A percentile compares a stretch with the other conserved stretches of the same genome.
These are phyloP conservation scores for Ramalina intermedia DNA, from an alignment of 495 filamentous ascomycete species.

Conservation along the genomic window DNA sequence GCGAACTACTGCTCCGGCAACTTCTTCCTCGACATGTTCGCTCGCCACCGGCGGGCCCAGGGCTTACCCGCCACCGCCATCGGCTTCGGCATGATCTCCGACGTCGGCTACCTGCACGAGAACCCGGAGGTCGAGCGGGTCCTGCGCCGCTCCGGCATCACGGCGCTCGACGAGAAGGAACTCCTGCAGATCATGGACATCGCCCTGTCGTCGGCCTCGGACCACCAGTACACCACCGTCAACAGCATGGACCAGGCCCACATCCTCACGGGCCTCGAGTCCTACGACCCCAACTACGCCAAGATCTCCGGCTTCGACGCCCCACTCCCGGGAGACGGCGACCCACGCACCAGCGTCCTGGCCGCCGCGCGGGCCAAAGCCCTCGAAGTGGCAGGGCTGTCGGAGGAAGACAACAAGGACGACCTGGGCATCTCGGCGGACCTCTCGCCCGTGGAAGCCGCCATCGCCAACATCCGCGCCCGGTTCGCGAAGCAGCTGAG, in stretches of 20 bases:
- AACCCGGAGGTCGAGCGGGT: constrained; percentile 22
- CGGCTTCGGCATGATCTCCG: constrained; percentile 15
- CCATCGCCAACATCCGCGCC: no score
- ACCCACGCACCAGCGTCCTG: constrained; percentile 12
- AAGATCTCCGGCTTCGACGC: constrained; percentile 17
- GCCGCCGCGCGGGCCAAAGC: background rate
- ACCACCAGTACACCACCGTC: background rate
- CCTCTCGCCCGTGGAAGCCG: no score
- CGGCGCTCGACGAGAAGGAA: constrained; percentile 22
- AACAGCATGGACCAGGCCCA: constrained; percentile 2
- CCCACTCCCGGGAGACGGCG: constrained; percentile 5
- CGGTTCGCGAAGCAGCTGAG: no score
- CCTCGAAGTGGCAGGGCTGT: no score
- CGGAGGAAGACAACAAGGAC: no score
- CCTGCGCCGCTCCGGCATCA: constrained; percentile 19
- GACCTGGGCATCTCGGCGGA: no score
- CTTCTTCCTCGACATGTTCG: constrained; percentile 17
- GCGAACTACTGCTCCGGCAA: constrained; percentile 11
- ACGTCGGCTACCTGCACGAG: constrained; percentile 24
- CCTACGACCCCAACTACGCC: constrained; percentile 10
- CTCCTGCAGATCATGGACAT: constrained; percentile 22
- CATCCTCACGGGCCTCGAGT: constrained; percentile 18
- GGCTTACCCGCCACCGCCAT: constrained; percentile 8
- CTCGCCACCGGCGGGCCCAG: constrained; percentile 9
- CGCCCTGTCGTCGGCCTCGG: constrained; percentile 9